Evolutionary conservation across 495 filamentous ascomycete species (phyloP).

Genomic region (Chlorociboria aeruginascens): DNA sequence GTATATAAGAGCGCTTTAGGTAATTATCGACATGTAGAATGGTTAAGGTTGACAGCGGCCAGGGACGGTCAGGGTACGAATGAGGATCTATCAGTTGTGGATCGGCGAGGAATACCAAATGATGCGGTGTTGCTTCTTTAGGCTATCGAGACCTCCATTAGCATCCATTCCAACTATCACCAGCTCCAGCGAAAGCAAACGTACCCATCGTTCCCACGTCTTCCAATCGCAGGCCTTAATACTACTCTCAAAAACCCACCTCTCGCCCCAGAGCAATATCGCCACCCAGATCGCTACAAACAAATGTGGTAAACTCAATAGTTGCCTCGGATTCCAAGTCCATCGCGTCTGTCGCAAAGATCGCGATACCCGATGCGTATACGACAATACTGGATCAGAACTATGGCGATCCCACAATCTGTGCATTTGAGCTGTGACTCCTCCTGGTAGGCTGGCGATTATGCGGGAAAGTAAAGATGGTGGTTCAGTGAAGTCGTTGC

Average conservation of each 20-base stretch:
- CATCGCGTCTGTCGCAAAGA: conserved; percentile 1
- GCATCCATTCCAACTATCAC: neutral
- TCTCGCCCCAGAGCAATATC: conserved; percentile 78
- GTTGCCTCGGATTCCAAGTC: conserved; percentile 5
- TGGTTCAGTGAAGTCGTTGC: conserved; percentile 11
- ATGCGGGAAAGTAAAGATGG: conserved; percentile 13
- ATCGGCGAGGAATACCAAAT: conserved; percentile 80
- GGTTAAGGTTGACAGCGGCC: conserved; percentile 72
- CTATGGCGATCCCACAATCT: conserved; percentile 6
- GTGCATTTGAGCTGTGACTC: conserved; percentile 12
- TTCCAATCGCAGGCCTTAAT: conserved; percentile 70
- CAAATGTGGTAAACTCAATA: conserved; percentile 50
- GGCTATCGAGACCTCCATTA: conserved; percentile 40
- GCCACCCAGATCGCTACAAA: conserved; percentile 65
- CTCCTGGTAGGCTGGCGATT: conserved; percentile 5
- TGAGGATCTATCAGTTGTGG: conserved; percentile 98
- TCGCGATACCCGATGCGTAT: neutral
- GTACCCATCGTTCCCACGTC: conserved; percentile 87
- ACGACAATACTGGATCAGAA: conserved; percentile 6
- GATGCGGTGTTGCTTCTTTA: conserved; percentile 64
- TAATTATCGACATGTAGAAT: conserved; percentile 81
- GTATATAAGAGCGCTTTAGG: conserved; percentile 63
- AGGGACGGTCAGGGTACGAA: conserved; percentile 87
- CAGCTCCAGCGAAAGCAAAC: conserved; percentile 16
- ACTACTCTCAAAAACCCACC: conserved; percentile 55